These are phyloP conservation scores for Pseudogymnoascus sp. DNA, from an alignment of 2,329 filamentous ascomycete species.

Conservation along the genomic window DNA sequence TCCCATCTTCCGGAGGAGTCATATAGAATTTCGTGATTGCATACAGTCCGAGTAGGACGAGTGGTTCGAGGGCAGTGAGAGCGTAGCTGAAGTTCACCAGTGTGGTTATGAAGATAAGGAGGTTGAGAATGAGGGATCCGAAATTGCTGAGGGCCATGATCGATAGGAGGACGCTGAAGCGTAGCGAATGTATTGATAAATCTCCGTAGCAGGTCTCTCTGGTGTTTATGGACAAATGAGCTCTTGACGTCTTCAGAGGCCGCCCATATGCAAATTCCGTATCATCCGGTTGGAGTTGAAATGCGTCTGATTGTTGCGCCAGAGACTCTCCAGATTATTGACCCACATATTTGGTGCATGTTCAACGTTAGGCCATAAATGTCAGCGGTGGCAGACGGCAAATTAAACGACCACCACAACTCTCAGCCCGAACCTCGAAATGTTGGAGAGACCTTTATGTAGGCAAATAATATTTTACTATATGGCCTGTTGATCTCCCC, in stretches of 20 bases:
- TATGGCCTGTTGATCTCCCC: neutral
- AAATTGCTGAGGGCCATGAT: constrained; percentile 44
- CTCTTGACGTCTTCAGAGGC: neutral
- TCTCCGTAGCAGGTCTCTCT: neutral
- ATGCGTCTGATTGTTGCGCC: neutral
- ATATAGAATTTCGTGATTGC: constrained; percentile 40
- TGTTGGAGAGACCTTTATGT: neutral
- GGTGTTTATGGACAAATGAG: neutral
- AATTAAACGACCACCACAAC: neutral
- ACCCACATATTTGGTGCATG: neutral
- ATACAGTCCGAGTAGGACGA: constrained; percentile 39
- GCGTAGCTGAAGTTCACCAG: constrained; percentile 45
- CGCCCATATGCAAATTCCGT: neutral
- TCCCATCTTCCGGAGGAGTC: constrained; percentile 38
- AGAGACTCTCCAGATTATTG: constrained; percentile 12
- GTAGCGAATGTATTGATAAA: neutral
- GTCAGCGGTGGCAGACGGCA: neutral
- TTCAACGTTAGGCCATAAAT: neutral
- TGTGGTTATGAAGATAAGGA: constrained; percentile 45
- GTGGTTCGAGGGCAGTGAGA: constrained; percentile 40
- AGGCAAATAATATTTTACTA: neutral
- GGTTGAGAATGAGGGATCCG: constrained; percentile 42
- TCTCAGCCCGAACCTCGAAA: neutral
- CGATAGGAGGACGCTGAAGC: neutral
- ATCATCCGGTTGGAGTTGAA: neutral